These are phyloP conservation scores for Debaryomyces coudertii DNA, from an alignment of 1,139 yeast genomes.

Conservation along the genomic window DNA sequence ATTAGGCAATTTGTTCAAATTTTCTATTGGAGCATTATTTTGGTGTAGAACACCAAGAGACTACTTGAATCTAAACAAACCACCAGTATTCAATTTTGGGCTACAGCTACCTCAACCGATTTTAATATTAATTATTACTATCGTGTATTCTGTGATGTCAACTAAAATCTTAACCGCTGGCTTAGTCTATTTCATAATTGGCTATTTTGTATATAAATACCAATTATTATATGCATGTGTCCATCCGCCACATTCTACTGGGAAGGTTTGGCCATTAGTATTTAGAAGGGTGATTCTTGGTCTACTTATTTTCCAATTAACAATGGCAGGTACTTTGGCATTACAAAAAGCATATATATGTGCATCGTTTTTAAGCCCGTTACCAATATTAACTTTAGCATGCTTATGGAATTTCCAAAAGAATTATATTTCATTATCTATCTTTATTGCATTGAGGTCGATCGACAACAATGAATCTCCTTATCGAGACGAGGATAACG, in stretches of 20 bases:
- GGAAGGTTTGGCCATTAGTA: constrained; percentile 70
- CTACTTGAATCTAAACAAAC: constrained; percentile 49
- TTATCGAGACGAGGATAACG: constrained; percentile 21
- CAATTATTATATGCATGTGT: constrained; percentile 68
- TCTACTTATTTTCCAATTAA: constrained; percentile 69
- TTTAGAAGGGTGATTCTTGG: constrained; percentile 63
- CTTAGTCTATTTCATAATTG: constrained; percentile 60
- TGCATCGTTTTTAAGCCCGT: constrained; percentile 72
- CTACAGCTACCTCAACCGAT: constrained; percentile 68
- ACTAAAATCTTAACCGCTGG: constrained; percentile 70
- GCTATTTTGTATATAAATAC: constrained; percentile 67
- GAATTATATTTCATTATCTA: constrained; percentile 76
- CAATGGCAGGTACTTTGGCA: constrained; percentile 90
- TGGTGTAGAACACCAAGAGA: constrained; percentile 63
- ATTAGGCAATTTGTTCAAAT: constrained; percentile 62
- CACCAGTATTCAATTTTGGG: constrained; percentile 68
- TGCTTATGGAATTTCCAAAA: constrained; percentile 82
- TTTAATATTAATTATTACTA: constrained; percentile 59
- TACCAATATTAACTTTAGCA: constrained; percentile 68
- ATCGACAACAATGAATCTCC: constrained; percentile 28
- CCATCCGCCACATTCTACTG: constrained; percentile 72
- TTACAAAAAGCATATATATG: constrained; percentile 75
- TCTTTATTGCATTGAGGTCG: constrained; percentile 79
- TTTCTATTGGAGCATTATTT: constrained; percentile 56
- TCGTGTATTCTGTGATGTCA: constrained; percentile 65